These are phyloP conservation scores for Colletotrichum caudatum DNA, from an alignment of 2,329 filamentous ascomycete species.

Conservation along the genomic window DNA sequence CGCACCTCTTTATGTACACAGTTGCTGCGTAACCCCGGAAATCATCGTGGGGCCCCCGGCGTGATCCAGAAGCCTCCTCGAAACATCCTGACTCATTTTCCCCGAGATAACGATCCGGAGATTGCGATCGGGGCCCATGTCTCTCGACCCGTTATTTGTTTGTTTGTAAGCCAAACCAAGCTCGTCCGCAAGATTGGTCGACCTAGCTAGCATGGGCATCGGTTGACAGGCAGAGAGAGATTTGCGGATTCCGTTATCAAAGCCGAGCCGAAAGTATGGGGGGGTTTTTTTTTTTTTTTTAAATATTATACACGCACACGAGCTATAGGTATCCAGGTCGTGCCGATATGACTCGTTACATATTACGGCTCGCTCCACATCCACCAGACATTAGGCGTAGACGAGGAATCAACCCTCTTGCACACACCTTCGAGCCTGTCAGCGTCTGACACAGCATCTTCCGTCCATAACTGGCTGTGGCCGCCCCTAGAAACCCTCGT, in stretches of 20 bases:
- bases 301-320: constrained; percentile 27
- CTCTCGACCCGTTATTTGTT: constrained; percentile 23
- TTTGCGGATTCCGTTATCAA: neutral
- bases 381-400: neutral
- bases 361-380: constrained; percentile 5
- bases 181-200: neutral
- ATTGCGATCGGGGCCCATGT: constrained; percentile 28
- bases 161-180: neutral
- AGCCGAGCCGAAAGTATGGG: neutral
- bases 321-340: neutral
- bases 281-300: constrained; percentile 8
- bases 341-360: constrained; percentile 5
- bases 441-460: neutral
- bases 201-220: neutral
- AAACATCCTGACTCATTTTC: constrained; percentile 31
- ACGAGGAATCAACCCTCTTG: neutral
- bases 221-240: neutral
- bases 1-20: neutral
- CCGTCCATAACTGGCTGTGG: neutral
- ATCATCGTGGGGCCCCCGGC: neutral
- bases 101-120: constrained; percentile 34
- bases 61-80: constrained; percentile 27
- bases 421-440: neutral
- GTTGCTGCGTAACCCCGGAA: neutral
- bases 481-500: neutral